A percentile compares a stretch with the other conserved stretches of the same genome.
These are phyloP conservation scores for Ramaria sp. DNA, from an alignment of 768 basidiomycete genomes.

Conservation along the genomic window DNA sequence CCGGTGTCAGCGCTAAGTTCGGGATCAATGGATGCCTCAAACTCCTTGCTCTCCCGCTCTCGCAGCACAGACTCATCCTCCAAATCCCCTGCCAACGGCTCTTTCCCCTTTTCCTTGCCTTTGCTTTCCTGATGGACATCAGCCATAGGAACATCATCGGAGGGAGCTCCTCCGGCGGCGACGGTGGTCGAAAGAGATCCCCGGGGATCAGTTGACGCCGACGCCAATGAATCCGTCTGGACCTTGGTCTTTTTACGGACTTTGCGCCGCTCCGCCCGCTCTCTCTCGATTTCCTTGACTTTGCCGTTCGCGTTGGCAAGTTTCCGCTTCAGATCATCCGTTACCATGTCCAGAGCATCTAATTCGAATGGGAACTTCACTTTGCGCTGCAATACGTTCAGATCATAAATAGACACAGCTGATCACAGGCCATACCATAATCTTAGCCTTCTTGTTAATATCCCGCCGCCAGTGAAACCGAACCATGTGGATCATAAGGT, in stretches of 20 bases:
- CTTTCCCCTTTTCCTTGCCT: slow-evolving; percentile 20
- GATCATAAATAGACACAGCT: not conserved
- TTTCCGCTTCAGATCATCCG: slow-evolving; percentile 66
- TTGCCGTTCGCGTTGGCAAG: slow-evolving; percentile 59
- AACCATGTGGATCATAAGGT: slow-evolving; percentile 88
- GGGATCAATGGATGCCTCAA: slow-evolving; percentile 53
- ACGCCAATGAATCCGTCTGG: slow-evolving; percentile 22
- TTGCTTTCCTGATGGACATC: slow-evolving; percentile 16
- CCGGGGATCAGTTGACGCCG: slow-evolving; percentile 12
- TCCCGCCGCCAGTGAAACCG: slow-evolving; percentile 93
- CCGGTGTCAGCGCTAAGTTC: slow-evolving; percentile 60
- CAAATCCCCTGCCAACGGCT: slow-evolving; percentile 33
- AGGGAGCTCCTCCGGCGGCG: slow-evolving; percentile 5
- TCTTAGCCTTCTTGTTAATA: slow-evolving; percentile 88
- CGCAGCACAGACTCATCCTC: slow-evolving; percentile 59
- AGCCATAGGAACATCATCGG: slow-evolving; percentile 14
- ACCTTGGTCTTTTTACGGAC: slow-evolving; percentile 66
- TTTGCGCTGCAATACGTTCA: slow-evolving; percentile 42
- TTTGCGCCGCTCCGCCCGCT: slow-evolving; percentile 72
- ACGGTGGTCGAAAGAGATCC: slow-evolving; percentile 16
- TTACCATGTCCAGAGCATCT: slow-evolving; percentile 73
- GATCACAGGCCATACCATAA: slow-evolving; percentile 53
- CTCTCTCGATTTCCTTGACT: slow-evolving; percentile 74
- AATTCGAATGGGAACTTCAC: slow-evolving; percentile 90
- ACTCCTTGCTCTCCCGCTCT: slow-evolving; percentile 49